These are phyloP conservation scores for Penicillium sp. DNA, from an alignment of 2,329 filamentous ascomycete species.

Conservation along the genomic window DNA sequence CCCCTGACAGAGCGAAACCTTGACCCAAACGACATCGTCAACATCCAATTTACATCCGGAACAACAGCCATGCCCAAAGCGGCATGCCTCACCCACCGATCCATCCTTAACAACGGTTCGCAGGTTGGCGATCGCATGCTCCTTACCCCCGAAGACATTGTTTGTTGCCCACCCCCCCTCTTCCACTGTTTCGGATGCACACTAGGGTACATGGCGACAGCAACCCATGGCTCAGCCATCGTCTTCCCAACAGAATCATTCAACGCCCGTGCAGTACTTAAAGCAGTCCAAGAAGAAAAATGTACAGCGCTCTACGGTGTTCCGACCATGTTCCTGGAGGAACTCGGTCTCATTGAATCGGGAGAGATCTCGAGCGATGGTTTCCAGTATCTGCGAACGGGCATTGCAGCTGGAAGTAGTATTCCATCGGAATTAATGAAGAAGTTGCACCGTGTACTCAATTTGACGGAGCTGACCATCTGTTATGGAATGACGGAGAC, in stretches of 20 bases:
- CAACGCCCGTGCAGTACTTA: conserved; percentile 71
- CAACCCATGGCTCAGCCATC: conserved; percentile 75
- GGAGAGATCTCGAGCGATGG: conserved; percentile 50
- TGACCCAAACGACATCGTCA: conserved; percentile 72
- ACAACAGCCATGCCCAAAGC: conserved; percentile 91
- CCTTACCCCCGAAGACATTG: conserved; percentile 68
- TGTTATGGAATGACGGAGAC: conserved; percentile 98
- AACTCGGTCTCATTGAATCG: conserved; percentile 72
- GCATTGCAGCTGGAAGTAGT: conserved; percentile 85
- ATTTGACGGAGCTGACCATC: conserved; percentile 80
- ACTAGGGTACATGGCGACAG: conserved; percentile 93
- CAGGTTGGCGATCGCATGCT: conserved; percentile 85
- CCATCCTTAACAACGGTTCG: conserved; percentile 89
- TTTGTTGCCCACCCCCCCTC: conserved; percentile 61
- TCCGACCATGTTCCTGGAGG: conserved; percentile 89
- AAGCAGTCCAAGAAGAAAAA: conserved; percentile 61
- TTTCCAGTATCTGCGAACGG: conserved; percentile 72
- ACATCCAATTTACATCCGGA: conserved; percentile 97
- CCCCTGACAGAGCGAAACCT: conserved; percentile 47
- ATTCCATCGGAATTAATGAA: conserved; percentile 74
- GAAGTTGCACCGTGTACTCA: conserved; percentile 68
- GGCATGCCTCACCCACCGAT: conserved; percentile 79
- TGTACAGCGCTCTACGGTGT: conserved; percentile 81
- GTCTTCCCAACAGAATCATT: conserved; percentile 87
- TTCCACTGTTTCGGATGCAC: conserved; percentile 82